phyloP scores from a whole-genome alignment of 305 asterid species.

The Plantago coronopus region DNA sequence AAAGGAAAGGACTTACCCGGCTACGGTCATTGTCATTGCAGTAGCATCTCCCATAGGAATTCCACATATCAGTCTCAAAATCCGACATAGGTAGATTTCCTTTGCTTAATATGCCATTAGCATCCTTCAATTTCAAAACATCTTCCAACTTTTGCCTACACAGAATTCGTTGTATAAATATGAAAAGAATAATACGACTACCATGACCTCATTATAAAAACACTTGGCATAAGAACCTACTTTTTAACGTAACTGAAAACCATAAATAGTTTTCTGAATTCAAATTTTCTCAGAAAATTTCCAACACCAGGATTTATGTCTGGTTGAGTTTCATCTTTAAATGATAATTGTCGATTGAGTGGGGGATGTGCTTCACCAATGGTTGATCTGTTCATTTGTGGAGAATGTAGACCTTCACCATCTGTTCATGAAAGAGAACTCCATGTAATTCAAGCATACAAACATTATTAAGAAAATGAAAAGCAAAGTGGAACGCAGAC shows the following conservation, averaged over 20 bases:
- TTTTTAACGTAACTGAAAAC: slow-evolving; percentile 54
- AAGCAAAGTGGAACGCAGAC: neutral
- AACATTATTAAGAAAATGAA: neutral
- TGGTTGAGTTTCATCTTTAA: slow-evolving; percentile 24
- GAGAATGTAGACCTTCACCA: slow-evolving; percentile 16
- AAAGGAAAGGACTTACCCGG: slow-evolving; percentile 38
- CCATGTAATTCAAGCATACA: neutral
- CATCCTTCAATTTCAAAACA: slow-evolving; percentile 38
- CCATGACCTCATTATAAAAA: slow-evolving; percentile 4
- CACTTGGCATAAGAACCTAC: slow-evolving; percentile 32
- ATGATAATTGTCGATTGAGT: slow-evolving; percentile 22
- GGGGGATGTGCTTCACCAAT: neutral
- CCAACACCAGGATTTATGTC: slow-evolving; percentile 15
- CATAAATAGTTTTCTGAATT: slow-evolving; percentile 53
- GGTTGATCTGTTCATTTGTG: slow-evolving; percentile 13
- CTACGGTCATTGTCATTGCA: slow-evolving; percentile 33
- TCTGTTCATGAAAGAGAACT: slow-evolving; percentile 1
- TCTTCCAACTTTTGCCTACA: slow-evolving; percentile 52
- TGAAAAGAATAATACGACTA: neutral
- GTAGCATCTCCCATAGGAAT: slow-evolving; percentile 30
- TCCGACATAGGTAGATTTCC: slow-evolving; percentile 39
- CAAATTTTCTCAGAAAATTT: slow-evolving; percentile 38
- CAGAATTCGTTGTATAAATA: slow-evolving; percentile 4
- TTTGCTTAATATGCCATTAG: slow-evolving; percentile 31
- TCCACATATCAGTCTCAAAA: slow-evolving; percentile 62